phyloP scores from a whole-genome alignment of 2,329 filamentous ascomycete genomes.

The Pseudogymnoascus sp. region DNA sequence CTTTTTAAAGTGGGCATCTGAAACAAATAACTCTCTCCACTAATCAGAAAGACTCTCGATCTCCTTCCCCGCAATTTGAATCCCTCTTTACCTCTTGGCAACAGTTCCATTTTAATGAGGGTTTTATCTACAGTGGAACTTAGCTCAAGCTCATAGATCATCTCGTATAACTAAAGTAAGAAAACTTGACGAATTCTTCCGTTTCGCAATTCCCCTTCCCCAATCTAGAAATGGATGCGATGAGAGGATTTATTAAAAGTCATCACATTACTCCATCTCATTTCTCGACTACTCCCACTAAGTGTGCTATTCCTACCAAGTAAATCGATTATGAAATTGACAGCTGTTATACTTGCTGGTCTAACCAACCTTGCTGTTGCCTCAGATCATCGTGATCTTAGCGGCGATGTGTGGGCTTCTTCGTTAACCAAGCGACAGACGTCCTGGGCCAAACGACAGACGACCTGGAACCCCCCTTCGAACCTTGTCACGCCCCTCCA shows the following conservation, averaged over 20 bases:
- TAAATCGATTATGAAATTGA: background rate
- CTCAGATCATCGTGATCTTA: conserved; percentile 6
- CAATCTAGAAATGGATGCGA: background rate
- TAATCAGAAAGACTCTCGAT: background rate
- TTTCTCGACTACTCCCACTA: background rate
- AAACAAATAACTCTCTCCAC: background rate
- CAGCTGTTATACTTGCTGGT: background rate
- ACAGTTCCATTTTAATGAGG: background rate
- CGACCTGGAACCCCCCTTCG: conserved; percentile 4
- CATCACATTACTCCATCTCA: background rate
- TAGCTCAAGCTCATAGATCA: background rate
- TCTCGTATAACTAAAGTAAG: background rate
- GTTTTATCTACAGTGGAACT: background rate
- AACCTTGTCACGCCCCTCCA: conserved; percentile 7
- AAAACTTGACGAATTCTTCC: background rate
- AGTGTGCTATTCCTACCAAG: background rate
- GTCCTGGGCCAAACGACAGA: background rate
- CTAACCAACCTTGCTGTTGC: background rate
- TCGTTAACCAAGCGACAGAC: background rate
- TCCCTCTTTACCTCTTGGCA: background rate
- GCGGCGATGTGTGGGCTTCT: background rate
- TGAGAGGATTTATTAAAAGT: background rate
- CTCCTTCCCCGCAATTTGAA: background rate
- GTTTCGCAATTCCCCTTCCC: background rate
- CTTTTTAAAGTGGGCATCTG: background rate